A percentile compares a stretch with the other conserved stretches of the same genome.
Conservation (phyloP, 352 stramenopile genomes). For the Pythium phragmiticola region DNA sequence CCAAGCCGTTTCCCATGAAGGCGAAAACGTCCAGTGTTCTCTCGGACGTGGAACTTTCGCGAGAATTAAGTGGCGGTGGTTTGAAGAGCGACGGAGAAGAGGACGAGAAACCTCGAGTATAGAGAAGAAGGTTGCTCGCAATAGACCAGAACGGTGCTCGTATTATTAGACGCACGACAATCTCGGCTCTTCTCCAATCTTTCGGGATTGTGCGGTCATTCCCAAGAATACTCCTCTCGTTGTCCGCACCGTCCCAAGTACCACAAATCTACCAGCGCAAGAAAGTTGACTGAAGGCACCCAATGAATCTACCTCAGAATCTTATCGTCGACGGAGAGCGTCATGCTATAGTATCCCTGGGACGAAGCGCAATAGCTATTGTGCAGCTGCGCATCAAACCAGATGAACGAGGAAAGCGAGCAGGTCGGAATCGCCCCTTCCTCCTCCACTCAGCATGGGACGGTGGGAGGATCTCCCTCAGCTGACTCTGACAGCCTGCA, state of each 20-base stretch:
- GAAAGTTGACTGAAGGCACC: not conserved
- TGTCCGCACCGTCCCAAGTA: not conserved
- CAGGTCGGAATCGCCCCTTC: too few relatives aligned
- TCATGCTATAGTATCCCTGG: not conserved
- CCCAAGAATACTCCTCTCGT: not conserved
- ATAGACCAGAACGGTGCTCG: not conserved
- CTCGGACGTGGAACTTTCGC: slow-evolving; percentile 50
- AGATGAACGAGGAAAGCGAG: not conserved
- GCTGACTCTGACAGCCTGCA: not conserved
- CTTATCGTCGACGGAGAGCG: not conserved
- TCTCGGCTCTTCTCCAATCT: not conserved
- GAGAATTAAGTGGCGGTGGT: slow-evolving; percentile 43
- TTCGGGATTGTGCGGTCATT: not conserved
- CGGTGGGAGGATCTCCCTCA: not conserved
- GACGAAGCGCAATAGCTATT: slow-evolving; percentile 6
- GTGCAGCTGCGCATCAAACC: slow-evolving; percentile 4
- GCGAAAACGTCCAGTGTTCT: slow-evolving; percentile 48
- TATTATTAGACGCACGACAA: too few relatives aligned
- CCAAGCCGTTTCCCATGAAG: slow-evolving; percentile 36
- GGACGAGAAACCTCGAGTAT: slow-evolving; percentile 5
- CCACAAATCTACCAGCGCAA: too few relatives aligned
- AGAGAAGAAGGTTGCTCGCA: slow-evolving; percentile 3
- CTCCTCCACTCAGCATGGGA: slow-evolving; percentile 4
- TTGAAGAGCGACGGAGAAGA: slow-evolving; percentile 38
- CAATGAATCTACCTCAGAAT: not conserved